Percentiles rank a stretch among this genome's conserved stretches.
These are phyloP conservation scores for Fusarium drepaniforme DNA, from an alignment of 2,329 filamentous ascomycete species.

Conservation along the genomic window DNA sequence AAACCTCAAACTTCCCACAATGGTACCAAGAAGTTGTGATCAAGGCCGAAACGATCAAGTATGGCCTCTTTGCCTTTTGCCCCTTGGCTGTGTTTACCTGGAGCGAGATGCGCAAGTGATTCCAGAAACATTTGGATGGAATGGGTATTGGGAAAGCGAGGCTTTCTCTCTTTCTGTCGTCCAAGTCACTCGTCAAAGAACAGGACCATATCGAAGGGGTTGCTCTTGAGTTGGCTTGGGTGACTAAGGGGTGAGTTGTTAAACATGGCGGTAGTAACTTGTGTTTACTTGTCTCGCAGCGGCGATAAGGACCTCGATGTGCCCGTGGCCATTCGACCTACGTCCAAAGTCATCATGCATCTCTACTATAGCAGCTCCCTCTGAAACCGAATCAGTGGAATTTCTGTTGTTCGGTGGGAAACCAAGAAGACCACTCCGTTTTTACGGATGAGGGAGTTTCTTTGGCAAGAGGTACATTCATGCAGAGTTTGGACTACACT, in stretches of 20 bases:
- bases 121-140: slow-evolving; percentile 81
- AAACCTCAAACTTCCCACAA: slow-evolving; percentile 86
- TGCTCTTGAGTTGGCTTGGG: slow-evolving; percentile 91
- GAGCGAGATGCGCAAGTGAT: slow-evolving; percentile 75
- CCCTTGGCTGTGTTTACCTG: slow-evolving; percentile 76
- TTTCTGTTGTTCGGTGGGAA: slow-evolving; percentile 92
- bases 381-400: slow-evolving; percentile 98
- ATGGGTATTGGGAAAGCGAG: slow-evolving; percentile 96
- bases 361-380: slow-evolving; percentile 94
- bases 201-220: slow-evolving; percentile 99
- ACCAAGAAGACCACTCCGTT: slow-evolving; percentile 92
- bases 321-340: slow-evolving; percentile 76
- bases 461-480: slow-evolving; percentile 82
- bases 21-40: slow-evolving; percentile 99
- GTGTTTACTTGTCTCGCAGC: slow-evolving; percentile 56
- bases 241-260: slow-evolving; percentile 79
- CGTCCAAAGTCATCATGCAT: slow-evolving; percentile 88
- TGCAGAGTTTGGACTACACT: too few relatives aligned
- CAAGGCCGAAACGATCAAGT: slow-evolving; percentile 97
- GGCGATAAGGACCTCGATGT: slow-evolving; percentile 94
- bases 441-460: slow-evolving; percentile 91
- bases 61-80: slow-evolving; percentile 95
- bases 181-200: slow-evolving; percentile 87
- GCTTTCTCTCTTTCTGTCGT: slow-evolving; percentile 96
- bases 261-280: background rate